Percentiles rank a stretch among this genome's conserved stretches.
These are phyloP conservation scores for Barbarea vulgaris DNA, from an alignment of 345 rosid species.

Conservation along the genomic window DNA sequence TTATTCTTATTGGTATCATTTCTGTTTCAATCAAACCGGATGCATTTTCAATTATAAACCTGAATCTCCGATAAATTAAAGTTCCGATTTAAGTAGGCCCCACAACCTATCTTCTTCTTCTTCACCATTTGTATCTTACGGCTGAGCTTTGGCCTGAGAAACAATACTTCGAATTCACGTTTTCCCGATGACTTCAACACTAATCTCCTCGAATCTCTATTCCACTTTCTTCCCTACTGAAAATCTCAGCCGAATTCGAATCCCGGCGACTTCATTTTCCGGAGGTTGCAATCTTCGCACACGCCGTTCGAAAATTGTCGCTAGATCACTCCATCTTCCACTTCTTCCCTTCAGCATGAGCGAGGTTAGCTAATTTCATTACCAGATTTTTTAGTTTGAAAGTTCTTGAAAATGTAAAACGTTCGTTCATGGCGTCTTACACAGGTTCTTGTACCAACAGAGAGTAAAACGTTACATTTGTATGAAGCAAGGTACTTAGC, in stretches of 20 bases:
- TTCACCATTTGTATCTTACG: slow-evolving; percentile 5
- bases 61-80: neutral
- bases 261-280: slow-evolving; percentile 3
- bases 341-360: slow-evolving; percentile 64
- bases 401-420: neutral
- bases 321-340: slow-evolving; percentile 53
- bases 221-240: neutral
- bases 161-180: neutral
- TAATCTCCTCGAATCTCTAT: slow-evolving; percentile 20
- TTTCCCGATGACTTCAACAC: slow-evolving; percentile 15
- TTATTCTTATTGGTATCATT: too few species aligned
- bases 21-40: too few species aligned
- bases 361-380: slow-evolving; percentile 53
- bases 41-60: too few species aligned
- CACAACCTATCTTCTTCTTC: slow-evolving; percentile 22
- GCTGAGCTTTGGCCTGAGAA: slow-evolving; percentile 28
- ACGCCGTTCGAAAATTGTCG: slow-evolving; percentile 12
- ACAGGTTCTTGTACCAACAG: slow-evolving; percentile 80
- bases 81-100: neutral
- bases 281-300: neutral
- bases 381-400: neutral
- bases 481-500: slow-evolving; percentile 80
- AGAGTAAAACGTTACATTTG: slow-evolving; percentile 71
- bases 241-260: slow-evolving; percentile 6
- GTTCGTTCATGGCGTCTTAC: neutral